Conservation (phyloP, 129 eudicot species). For the Tagetes erecta region DNA sequence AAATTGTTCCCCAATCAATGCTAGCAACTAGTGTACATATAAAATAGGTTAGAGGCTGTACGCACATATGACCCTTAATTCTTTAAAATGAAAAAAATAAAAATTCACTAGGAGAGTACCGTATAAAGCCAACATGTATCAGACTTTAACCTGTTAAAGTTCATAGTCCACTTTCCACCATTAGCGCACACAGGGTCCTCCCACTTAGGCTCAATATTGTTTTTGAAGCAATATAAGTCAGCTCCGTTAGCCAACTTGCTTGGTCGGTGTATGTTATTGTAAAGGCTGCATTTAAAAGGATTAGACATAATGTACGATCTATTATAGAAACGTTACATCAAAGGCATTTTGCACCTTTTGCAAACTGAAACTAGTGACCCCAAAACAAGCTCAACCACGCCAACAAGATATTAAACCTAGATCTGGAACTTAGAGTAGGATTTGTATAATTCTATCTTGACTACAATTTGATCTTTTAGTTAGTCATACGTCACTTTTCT, state of each 20-base stretch:
- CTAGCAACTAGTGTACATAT: constrained; percentile 58
- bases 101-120: constrained; percentile 35
- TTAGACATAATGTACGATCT: not conserved
- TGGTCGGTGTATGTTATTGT: constrained; percentile 78
- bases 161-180: constrained; percentile 95
- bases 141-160: constrained; percentile 47
- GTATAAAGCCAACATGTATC: constrained; percentile 77
- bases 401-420: constrained; percentile 1
- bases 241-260: constrained; percentile 65
- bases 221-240: constrained; percentile 76
- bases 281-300: constrained; percentile 51
- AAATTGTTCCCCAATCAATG: constrained; percentile 95
- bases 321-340: not conserved
- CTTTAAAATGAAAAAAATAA: not conserved
- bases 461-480: not conserved
- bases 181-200: constrained; percentile 97
- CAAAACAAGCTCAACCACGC: not conserved
- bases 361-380: not conserved
- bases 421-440: not conserved
- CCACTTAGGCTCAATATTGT: constrained; percentile 87
- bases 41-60: constrained; percentile 7
- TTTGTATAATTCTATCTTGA: not conserved
- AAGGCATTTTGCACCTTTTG: not conserved
- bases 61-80: not conserved
- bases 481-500: not conserved